Evolutionary conservation across 805 yeast genomes (phyloP).

Genomic region (Sungouiella blattae): DNA sequence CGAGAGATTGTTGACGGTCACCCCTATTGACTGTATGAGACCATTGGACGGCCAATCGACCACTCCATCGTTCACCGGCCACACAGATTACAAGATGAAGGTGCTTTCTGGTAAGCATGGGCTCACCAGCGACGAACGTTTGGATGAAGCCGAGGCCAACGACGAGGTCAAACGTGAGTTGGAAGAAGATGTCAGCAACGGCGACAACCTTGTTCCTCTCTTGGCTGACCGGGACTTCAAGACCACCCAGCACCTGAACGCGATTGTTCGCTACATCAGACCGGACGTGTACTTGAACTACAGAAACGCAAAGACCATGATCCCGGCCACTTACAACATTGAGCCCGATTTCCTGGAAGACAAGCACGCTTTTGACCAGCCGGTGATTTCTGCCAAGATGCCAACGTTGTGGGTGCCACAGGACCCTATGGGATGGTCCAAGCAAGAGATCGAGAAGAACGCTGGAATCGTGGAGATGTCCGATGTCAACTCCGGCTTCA

Average conservation of each 20-base stretch:
- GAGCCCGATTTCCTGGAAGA: conserved; percentile 45
- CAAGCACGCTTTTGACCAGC: conserved; percentile 68
- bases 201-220: conserved; percentile 45
- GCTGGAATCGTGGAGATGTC: conserved; percentile 54
- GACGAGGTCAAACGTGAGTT: conserved; percentile 20
- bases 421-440: conserved; percentile 82
- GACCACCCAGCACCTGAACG: conserved; percentile 33
- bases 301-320: conserved; percentile 28
- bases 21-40: conserved; percentile 72
- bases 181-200: conserved; percentile 11
- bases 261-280: conserved; percentile 46
- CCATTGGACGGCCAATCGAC: conserved; percentile 67
- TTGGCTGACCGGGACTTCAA: conserved; percentile 65
- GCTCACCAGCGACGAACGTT: conserved; percentile 6
- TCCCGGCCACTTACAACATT: conserved; percentile 34
- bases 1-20: conserved; percentile 47
- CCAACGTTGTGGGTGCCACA: conserved; percentile 91
- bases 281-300: conserved; percentile 59
- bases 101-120: conserved; percentile 22
- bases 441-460: conserved; percentile 53
- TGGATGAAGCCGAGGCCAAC: conserved; percentile 18
- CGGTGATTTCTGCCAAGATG: conserved; percentile 63
- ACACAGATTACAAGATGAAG: conserved; percentile 31
- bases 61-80: conserved; percentile 52
- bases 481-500: conserved; percentile 64